These are phyloP conservation scores for Alternaria brassicae DNA, from an alignment of 2,329 filamentous ascomycete species.

Conservation along the genomic window DNA sequence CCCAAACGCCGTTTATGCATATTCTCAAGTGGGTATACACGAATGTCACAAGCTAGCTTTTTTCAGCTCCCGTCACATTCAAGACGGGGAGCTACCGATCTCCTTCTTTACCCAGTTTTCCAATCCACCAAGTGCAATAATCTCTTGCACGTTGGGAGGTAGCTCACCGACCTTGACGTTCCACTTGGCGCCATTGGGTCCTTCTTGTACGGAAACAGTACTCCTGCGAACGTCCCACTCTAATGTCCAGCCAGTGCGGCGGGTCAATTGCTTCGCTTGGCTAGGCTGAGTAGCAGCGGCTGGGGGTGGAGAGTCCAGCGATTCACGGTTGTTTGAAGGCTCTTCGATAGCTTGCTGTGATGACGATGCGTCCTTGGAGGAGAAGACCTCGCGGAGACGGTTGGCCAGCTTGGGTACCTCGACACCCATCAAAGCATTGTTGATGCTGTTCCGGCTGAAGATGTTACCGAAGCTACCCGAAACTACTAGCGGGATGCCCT, in stretches of 20 bases:
- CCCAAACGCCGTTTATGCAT: slow-evolving; percentile 14
- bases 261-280: slow-evolving; percentile 66
- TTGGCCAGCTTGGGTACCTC: slow-evolving; percentile 73
- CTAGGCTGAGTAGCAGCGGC: slow-evolving; percentile 46
- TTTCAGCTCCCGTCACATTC: not conserved
- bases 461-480: slow-evolving; percentile 85
- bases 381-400: slow-evolving; percentile 69
- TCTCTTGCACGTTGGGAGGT: slow-evolving; percentile 80
- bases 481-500: slow-evolving; percentile 79
- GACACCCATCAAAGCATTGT: slow-evolving; percentile 76
- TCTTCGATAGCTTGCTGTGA: slow-evolving; percentile 56
- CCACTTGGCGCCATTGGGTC: slow-evolving; percentile 71
- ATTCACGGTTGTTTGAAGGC: slow-evolving; percentile 59
- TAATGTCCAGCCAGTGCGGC: slow-evolving; percentile 82
- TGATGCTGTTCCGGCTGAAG: slow-evolving; percentile 79
- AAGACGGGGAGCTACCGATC: slow-evolving; percentile 55
- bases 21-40: slow-evolving; percentile 15
- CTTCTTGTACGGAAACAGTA: slow-evolving; percentile 74
- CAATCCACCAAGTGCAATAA: slow-evolving; percentile 68
- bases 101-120: slow-evolving; percentile 83
- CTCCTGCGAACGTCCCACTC: slow-evolving; percentile 80
- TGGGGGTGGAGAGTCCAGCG: slow-evolving; percentile 58
- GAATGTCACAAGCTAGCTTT: slow-evolving; percentile 5
- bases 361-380: slow-evolving; percentile 30
- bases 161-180: slow-evolving; percentile 82